These are phyloP conservation scores for Sarocladium strictum DNA, from an alignment of 2,329 filamentous ascomycete genomes.

Conservation along the genomic window DNA sequence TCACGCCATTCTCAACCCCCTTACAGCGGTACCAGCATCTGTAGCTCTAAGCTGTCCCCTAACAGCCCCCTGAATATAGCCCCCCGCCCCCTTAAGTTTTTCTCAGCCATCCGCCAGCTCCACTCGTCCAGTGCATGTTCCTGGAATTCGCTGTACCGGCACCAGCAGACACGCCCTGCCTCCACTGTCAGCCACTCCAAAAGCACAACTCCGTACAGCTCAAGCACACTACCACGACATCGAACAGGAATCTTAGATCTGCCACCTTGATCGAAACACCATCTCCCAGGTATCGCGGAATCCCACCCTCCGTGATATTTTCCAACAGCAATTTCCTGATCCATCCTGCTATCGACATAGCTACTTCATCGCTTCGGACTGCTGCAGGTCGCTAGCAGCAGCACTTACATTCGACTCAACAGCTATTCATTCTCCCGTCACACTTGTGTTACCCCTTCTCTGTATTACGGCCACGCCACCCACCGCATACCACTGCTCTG, in stretches of 20 bases:
- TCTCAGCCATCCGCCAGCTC: not conserved
- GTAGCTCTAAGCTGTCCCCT: not conserved
- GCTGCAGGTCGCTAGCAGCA: not conserved
- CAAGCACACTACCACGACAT: not conserved
- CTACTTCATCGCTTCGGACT: not conserved
- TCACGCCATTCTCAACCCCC: not conserved
- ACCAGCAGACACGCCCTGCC: not conserved
- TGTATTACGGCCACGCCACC: not conserved
- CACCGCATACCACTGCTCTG: not conserved
- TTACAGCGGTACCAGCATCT: not conserved
- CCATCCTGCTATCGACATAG: not conserved
- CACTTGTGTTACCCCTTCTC: conserved; percentile 3
- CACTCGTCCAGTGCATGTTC: conserved; percentile 2
- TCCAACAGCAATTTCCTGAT: not conserved
- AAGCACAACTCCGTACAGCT: not conserved
- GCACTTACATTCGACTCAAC: not conserved
- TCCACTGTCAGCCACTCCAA: conserved; percentile 3
- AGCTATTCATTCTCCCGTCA: not conserved
- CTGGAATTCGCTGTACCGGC: not conserved
- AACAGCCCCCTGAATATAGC: not conserved
- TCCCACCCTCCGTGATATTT: not conserved
- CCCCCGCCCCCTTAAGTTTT: not conserved
- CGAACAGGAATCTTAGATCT: not conserved
- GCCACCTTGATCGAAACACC: conserved; percentile 6
- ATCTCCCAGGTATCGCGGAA: not conserved